Evolutionary conservation across 345 rosid genomes (phyloP).

Genomic region (Brassica carinata): DNA sequence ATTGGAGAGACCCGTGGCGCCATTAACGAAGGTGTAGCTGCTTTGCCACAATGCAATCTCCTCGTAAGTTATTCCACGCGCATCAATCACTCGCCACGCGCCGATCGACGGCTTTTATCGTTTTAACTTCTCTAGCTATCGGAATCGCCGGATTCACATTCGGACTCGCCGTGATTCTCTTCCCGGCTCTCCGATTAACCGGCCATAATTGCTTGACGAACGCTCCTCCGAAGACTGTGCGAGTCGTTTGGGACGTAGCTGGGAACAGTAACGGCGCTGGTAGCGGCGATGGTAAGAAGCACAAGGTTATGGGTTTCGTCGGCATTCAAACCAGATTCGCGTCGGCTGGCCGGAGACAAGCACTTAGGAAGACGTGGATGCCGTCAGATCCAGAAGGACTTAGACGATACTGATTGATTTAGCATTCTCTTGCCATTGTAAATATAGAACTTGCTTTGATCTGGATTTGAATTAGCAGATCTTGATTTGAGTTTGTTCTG

Average conservation of each 20-base stretch:
- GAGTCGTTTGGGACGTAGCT: conserved; percentile 60
- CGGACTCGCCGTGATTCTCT: conserved; percentile 51
- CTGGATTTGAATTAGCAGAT: conserved; percentile 24
- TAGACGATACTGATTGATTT: conserved; percentile 57
- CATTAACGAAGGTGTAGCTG: conserved; percentile 23
- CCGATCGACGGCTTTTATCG: conserved; percentile 53
- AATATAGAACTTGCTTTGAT: not conserved
- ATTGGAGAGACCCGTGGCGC: conserved; percentile 21
- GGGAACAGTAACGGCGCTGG: conserved; percentile 23
- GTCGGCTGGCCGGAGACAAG: conserved; percentile 63
- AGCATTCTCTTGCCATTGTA: not conserved
- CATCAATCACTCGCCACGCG: conserved; percentile 47
- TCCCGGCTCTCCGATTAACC: conserved; percentile 37
- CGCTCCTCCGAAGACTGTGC: conserved; percentile 59
- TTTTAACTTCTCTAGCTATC: conserved; percentile 50
- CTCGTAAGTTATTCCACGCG: conserved; percentile 59
- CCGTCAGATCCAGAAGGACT: conserved; percentile 82
- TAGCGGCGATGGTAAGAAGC: conserved; percentile 46
- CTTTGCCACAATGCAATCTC: conserved; percentile 59
- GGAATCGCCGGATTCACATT: conserved; percentile 69
- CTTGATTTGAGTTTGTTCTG: not conserved
- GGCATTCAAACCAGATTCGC: conserved; percentile 88
- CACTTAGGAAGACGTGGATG: conserved; percentile 87
- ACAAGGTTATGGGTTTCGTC: conserved; percentile 80
- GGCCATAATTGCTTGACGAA: conserved; percentile 34